Base-by-base conservation (phyloP, 2,329 filamentous ascomycete genomes). In the Talaromyces sp. region DNA sequence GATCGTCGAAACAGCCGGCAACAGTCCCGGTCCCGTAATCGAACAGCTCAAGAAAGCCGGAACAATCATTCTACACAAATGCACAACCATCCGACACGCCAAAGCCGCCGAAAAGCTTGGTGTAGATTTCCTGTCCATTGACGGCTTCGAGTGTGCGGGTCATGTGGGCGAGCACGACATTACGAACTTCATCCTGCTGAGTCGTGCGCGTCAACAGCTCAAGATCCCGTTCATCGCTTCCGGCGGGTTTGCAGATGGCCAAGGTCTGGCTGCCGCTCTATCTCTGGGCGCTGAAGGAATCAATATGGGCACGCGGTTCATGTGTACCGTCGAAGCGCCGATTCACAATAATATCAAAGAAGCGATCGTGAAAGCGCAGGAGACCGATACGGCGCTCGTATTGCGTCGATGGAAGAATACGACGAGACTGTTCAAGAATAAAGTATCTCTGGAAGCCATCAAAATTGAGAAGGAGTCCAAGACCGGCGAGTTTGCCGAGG, bases 261-360 rank as follows among this genome's bases (percentile, higher is more conserved):
- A 96, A 73, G 95, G 95, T 3, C 85, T 99, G 22, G 95, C 95
- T 0, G 95, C 94, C 2, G 95, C 95, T 8, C 82, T 99, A 71
- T 89, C 90, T 47, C 85, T 99, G 13, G 95, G 95, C 41, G 95
- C 95, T 0, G 91, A 92, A 76, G 95, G 95, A 68, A 89, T 98
- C 81, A 99, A 99, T 81, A 99, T 99, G 95, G 95, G 95, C 65
- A 99, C 95, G 10, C 85, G 95, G 48, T 99, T 98, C 82, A 96
- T 99, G 91, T 94, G 90, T 82, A 98, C 95, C 0, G 84, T 94
- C 52, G 95, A 98, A 79, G 89, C 93, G 16, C 95, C 95, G 0
- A 91, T 99, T 68, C 95, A 99, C 80, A 77, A 87, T 58, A 96
- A 96, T 70, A 92, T 99, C 82, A 99, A 99, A 85, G 85, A 96